These are phyloP conservation scores for Teratosphaeria destructans DNA, from an alignment of 2,329 filamentous ascomycete genomes.

Conservation along the genomic window DNA sequence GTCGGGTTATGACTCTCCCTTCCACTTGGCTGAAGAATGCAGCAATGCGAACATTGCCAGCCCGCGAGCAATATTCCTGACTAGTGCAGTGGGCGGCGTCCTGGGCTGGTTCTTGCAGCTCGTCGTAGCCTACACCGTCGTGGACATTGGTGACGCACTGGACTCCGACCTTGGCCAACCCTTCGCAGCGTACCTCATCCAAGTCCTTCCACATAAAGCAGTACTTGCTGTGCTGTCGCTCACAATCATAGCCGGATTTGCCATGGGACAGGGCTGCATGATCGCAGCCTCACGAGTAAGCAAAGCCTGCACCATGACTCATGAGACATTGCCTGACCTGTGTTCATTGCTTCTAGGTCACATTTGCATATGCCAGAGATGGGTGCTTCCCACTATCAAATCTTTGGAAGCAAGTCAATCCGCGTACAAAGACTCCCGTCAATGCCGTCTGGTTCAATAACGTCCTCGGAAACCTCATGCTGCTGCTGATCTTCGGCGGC, in stretches of 20 bases:
- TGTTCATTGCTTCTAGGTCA: not conserved
- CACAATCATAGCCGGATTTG: constrained; percentile 59
- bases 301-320: too few species aligned
- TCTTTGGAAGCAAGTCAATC: constrained; percentile 51
- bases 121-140: constrained; percentile 61
- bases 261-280: constrained; percentile 65
- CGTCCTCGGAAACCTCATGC: constrained; percentile 47
- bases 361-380: constrained; percentile 56
- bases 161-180: constrained; percentile 56
- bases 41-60: constrained; percentile 61
- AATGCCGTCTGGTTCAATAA: constrained; percentile 62
- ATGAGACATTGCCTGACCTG: too few species aligned
- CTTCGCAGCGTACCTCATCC: constrained; percentile 59
- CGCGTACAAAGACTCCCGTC: constrained; percentile 52
- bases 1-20: constrained; percentile 53
- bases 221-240: constrained; percentile 53
- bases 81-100: constrained; percentile 53
- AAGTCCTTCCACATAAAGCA: constrained; percentile 50
- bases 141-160: constrained; percentile 50
- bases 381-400: constrained; percentile 55
- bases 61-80: constrained; percentile 62
- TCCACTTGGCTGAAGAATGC: constrained; percentile 67
- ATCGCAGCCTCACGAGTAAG: constrained; percentile 39
- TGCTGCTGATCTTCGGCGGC: constrained; percentile 57
- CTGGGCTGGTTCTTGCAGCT: constrained; percentile 66